Conservation (phyloP, 2,329 filamentous ascomycete genomes). For the Ophioceras dolichostomum region DNA sequence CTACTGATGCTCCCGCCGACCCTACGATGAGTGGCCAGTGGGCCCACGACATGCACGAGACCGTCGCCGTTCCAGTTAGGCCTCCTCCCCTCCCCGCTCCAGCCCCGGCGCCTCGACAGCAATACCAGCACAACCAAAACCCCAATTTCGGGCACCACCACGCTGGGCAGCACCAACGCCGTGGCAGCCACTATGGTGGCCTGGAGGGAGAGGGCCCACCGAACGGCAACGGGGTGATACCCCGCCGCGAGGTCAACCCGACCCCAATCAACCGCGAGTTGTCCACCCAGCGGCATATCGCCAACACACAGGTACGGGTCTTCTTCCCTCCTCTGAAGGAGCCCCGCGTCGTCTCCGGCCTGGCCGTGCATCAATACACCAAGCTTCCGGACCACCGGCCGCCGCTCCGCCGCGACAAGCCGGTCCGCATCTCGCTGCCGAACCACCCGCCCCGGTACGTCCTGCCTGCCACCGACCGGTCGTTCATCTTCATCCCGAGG, state of each 20-base stretch:
- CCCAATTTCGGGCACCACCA: no score
- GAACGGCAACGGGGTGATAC: constrained; percentile 42
- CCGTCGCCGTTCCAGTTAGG: constrained; percentile 34
- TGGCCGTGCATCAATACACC: constrained; percentile 82
- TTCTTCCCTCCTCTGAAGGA: constrained; percentile 61
- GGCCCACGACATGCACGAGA: constrained; percentile 92
- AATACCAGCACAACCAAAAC: neutral
- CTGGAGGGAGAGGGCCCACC: constrained; percentile 36
- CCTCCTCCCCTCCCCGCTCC: no score
- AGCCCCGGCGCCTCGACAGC: no score
- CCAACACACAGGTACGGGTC: constrained; percentile 76
- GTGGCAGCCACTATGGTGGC: constrained; percentile 19
- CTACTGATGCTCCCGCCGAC: constrained; percentile 23
- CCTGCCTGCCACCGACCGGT: constrained; percentile 78
- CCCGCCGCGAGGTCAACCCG: constrained; percentile 44
- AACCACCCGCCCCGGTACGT: constrained; percentile 72
- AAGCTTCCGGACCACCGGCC: constrained; percentile 90
- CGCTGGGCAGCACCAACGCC: no score
- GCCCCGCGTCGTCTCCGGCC: constrained; percentile 58
- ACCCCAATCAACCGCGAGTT: constrained; percentile 63
- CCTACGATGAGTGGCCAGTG: constrained; percentile 63
- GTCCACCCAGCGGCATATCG: constrained; percentile 73
- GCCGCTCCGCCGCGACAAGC: constrained; percentile 88
- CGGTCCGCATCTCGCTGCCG: constrained; percentile 85
- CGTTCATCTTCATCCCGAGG: constrained; percentile 95